Base-by-base conservation (phyloP, 371 early-diverging fungal genomes). In the Zopfochytrium polystomum region DNA sequence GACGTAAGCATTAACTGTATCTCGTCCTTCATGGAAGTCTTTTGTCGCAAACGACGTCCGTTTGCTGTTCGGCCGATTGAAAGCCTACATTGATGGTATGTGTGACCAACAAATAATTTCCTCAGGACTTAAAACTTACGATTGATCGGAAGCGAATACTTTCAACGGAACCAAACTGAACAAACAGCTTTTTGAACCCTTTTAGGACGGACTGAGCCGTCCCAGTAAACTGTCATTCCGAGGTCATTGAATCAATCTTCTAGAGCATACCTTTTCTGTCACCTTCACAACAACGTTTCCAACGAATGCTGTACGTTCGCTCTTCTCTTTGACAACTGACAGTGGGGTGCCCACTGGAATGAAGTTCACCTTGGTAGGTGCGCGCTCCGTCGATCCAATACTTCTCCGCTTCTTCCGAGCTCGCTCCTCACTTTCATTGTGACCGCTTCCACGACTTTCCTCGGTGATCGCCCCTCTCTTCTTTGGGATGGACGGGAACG, bases 71-170 rank as follows among this genome's bases (percentile, higher is more conserved):
- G 20, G 74, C 77, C 48, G 83, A 78, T 32, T 85, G 64, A 62
- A 90, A 87, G 4, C 90, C 89, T 82, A 84, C 52, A 1, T 18
- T 23, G 23, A 3, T 2, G n/a, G 30, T 13, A 23, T 26, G 26
- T 15, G 51, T 25, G 18, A 20, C 29, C 35, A 15, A 27, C 23
- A 26, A 30, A 25, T 29, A 31, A 46, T 48, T 56, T 1, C 15
- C 31, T 18, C 5, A 25, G 35, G 22, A 47, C 13, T 50, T 15
- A 33, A 48, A 20, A 65, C 75, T 58, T 66, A 84, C 85, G 33
- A 95, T 82, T 2, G 94, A 93, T 47, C 97, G 82, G 75, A 95
- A 96, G 31, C 95, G 86, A 43, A 93, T 82, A 46, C 87, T 86
- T 59, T 92, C 90, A 46, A 96, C 71, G 22, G 75, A 68, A 45